Evolutionary conservation across 2,329 filamentous ascomycete species (phyloP), one percentile per base, ranked within the genome.

Genomic region (Aspergillus aculeatus): DNA sequence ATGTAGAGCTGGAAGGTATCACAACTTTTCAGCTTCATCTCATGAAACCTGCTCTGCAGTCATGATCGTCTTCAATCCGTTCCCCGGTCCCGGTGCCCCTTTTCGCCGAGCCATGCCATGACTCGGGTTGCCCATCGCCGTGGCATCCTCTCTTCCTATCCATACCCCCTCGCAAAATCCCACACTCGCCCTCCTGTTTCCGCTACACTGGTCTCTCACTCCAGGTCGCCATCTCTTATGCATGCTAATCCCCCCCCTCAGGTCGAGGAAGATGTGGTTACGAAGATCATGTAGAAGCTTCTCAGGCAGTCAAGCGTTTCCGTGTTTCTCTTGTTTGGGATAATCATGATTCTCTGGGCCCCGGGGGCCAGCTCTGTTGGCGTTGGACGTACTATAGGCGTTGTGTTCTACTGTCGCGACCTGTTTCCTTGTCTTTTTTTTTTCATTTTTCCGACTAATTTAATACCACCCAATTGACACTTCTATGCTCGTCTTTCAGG

Each of bases 201-300:
- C n/a, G 23, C 24, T 26, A 47, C 38, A 31, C 24, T 19, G 32
- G n/a, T 4, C 32, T 35, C 7, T 16, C 12, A 16, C 32, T 10
- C 10, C 14, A 12, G 32, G 12, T 41, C 32, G 31, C 53, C 14
- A 14, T 48, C 53, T 23, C 29, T 31, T 26, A 59, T 48, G 32
- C n/a, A 47, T 64, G 75, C 79, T 81, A 80, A 81, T 76, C 65
- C 66, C 63, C 68, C 64, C 67, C 72, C 75, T 77, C 86, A 94
- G 90, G 89, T 92, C 80, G 90, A 94, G 83, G 90, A 93, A 81
- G 90, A 93, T 71, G 79, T 82, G 80, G 87, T 93, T 77, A 92
- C 90, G 71, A 94, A 91, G 81, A 91, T 96, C 80, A 92, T 93
- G 89, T 93, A 89, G 77, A 69, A 62, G 54, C 58, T 48, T 58